phyloP scores from a whole-genome alignment of 1,284 basidiomycete genomes.

The Flammula alnicola region DNA sequence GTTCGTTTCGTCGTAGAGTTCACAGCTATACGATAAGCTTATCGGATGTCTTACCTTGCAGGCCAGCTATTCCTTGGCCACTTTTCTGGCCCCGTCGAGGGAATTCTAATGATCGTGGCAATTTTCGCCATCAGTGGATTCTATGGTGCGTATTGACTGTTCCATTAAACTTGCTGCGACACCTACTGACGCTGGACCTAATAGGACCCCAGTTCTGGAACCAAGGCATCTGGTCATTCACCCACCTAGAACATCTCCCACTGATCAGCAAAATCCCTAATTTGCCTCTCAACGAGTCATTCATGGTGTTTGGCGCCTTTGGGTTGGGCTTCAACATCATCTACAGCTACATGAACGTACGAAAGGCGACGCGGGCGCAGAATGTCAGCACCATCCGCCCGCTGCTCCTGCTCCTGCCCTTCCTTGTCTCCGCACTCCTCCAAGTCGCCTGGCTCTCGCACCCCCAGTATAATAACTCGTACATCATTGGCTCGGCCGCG shows the following conservation, averaged over 20 bases:
- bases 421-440: slow-evolving; percentile 69
- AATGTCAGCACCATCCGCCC: slow-evolving; percentile 37
- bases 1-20: too few relatives aligned
- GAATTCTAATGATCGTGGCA: slow-evolving; percentile 85
- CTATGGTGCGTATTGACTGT: slow-evolving; percentile 52
- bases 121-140: slow-evolving; percentile 84
- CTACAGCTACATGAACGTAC: slow-evolving; percentile 82
- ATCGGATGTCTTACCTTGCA: too few relatives aligned
- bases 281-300: slow-evolving; percentile 82
- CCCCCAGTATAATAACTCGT: slow-evolving; percentile 58
- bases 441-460: slow-evolving; percentile 84
- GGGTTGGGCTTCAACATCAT: slow-evolving; percentile 84
- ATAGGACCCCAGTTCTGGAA: slow-evolving; percentile 88
- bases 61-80: slow-evolving; percentile 88
- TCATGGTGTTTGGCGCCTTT: slow-evolving; percentile 84
- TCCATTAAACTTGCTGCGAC: background rate
- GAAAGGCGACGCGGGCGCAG: slow-evolving; percentile 40
- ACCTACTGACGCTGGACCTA: background rate
- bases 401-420: slow-evolving; percentile 81
- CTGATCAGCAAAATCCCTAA: slow-evolving; percentile 60
- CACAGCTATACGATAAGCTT: too few relatives aligned
- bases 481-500: slow-evolving; percentile 64
- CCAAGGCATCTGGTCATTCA: slow-evolving; percentile 66
- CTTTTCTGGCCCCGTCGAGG: slow-evolving; percentile 96
- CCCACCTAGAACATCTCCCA: slow-evolving; percentile 58